Evolutionary conservation across 768 basidiomycete species (phyloP), one percentile per base, ranked within the genome.

Genomic region (Xerocomus brunneocitrinus): DNA sequence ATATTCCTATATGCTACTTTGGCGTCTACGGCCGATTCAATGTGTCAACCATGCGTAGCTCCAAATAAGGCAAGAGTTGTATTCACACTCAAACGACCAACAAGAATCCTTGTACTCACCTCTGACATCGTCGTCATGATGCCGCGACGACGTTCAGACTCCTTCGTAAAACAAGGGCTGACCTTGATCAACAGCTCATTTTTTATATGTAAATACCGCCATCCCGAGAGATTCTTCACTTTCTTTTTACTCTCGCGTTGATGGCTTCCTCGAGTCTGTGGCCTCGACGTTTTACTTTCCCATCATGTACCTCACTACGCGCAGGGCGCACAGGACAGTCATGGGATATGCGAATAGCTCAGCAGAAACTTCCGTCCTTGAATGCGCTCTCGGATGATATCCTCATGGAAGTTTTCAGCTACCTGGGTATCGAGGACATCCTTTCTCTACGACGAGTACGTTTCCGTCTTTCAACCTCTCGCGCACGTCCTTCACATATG

Each of bases 341-440:
- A 9, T 68, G 68, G 68, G 53, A 64, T 28, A 49, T 53, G 41
- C 68, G 66, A 22, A 14, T 68, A 34, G 55, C 49, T 28, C 62
- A 64, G 40, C 54, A 55, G 52, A 54, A 59, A 9, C 57, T 73
- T 19, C 66, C 72, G 8, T 66, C 58, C 28, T 58, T 70, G 55
- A 65, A 61, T 54, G 38, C 52, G 40, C 69, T 70, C 49, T 71
- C 69, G 27, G 72, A 73, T 51, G 74, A 76, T 54, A 61, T 75
- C 28, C 62, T 76, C 38, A 63, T 76, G 49, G 74, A 67, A 25
- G 59, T 76, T 12, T 69, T 72, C 53, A 54, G 43, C n/a, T 63
- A 69, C 40, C 56, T 76, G 44, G 67, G 68, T n/a, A 49, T 76
- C 50, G 59, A 68, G 30, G 74, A 76, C 50, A 67, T 76, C 16